Evolutionary conservation across 2,329 filamentous ascomycete species (phyloP), one percentile per base, ranked within the genome.

Genomic region (Trichoderma atrobrunneum): DNA sequence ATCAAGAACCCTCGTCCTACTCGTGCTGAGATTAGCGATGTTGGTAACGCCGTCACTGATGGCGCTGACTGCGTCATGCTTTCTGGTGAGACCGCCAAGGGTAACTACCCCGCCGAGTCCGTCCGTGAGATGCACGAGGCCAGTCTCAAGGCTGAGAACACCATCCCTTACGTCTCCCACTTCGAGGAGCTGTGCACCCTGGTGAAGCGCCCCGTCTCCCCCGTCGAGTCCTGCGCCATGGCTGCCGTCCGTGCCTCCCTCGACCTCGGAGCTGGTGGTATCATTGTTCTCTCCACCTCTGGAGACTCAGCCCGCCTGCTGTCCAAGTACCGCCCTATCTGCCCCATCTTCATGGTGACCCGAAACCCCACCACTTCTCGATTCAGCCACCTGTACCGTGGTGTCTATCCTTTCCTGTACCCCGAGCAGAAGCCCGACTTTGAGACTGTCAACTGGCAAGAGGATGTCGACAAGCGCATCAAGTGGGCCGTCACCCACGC

Each of bases 11-110:
- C 96, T 77, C 93, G 96, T 75, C 96, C 96, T 66, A 99, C 96
- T 75, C 94, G 96, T 85, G 96, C 96, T 76, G 96, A 99, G 87
- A 97, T 99, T 82, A 97, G 93, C 81, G 96, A 99, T 81, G 96
- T 99, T 74, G 96, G 96, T 78, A 99, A 99, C 84, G 96, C 96
- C 77, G 94, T 99, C 76, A 93, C 97, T 67, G 96, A 99, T 81
- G 96, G 96, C 79, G 94, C 95, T 74, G 96, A 99, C 89, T 99
- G 96, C 85, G 96, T 99, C 84, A 99, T 99, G 96, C 89, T 99
- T 86, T 98, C 95, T 74, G 96, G 96, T 76, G 96, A 99, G 89
- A 99, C 96, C 60, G 96, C 96, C 85, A 99, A 99, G 91, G 96
- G 96, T 79, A 91, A 87, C 84, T 99, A 99, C 87, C 96, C 96